Evolutionary conservation across 192 early-diverging fungal genomes (phyloP).

Genomic region (Backusella liffmaniae): DNA sequence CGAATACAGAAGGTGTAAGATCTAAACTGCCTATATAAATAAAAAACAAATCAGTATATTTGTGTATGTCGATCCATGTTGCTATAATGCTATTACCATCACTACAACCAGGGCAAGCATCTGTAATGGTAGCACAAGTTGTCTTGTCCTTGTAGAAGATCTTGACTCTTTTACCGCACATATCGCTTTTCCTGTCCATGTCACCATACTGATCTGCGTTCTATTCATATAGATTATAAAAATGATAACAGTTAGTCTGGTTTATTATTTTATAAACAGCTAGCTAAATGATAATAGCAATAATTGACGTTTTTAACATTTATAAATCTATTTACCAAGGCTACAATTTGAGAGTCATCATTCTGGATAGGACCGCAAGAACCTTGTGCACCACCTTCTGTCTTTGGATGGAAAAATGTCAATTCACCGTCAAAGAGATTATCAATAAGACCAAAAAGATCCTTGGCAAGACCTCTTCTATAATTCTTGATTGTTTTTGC

Average conservation of each 20-base stretch:
- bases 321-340: conserved; percentile 13
- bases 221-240: conserved; percentile 21
- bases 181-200: conserved; percentile 27
- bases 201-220: conserved; percentile 43
- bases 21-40: conserved; percentile 13
- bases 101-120: conserved; percentile 45
- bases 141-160: conserved; percentile 35
- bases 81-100: not conserved
- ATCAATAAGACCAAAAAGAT: not conserved
- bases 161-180: conserved; percentile 36
- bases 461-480: conserved; percentile 7
- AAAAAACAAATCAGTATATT: conserved; percentile 2
- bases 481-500: conserved; percentile 1
- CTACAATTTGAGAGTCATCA: conserved; percentile 19
- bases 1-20: conserved; percentile 21
- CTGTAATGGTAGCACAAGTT: conserved; percentile 38
- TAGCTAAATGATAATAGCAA: conserved; percentile 7
- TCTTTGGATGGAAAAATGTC: conserved; percentile 44
- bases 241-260: not conserved
- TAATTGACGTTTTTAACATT: not conserved
- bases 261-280: not conserved
- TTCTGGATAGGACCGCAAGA: conserved; percentile 23
- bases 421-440: conserved; percentile 27
- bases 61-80: not conserved
- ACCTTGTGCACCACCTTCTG: conserved; percentile 24